Conservation (phyloP, 345 rosid genomes). For the Ceriops tagal region DNA sequence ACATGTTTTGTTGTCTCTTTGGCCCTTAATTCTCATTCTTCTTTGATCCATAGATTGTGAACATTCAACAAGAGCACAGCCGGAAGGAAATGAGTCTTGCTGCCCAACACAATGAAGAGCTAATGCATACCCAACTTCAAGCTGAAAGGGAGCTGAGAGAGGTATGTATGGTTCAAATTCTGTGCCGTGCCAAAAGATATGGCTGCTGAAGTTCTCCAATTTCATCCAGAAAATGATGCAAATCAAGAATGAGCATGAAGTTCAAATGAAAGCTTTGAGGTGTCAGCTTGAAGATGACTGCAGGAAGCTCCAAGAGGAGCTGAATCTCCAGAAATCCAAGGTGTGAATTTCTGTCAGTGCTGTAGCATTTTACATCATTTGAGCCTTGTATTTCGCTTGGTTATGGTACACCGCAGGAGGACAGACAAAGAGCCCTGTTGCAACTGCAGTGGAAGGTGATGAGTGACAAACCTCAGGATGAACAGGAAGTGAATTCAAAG, state of each 20-base stretch:
- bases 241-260: slow-evolving; percentile 69
- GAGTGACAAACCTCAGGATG: slow-evolving; percentile 74
- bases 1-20: neutral
- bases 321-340: slow-evolving; percentile 69
- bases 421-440: slow-evolving; percentile 76
- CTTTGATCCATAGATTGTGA: slow-evolving; percentile 36
- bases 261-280: slow-evolving; percentile 60
- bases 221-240: slow-evolving; percentile 45
- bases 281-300: slow-evolving; percentile 75
- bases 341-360: slow-evolving; percentile 30
- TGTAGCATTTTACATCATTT: slow-evolving; percentile 10
- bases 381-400: slow-evolving; percentile 1
- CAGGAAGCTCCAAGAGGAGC: slow-evolving; percentile 62
- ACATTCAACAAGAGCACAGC: slow-evolving; percentile 52
- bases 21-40: slow-evolving; percentile 10
- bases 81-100: slow-evolving; percentile 56
- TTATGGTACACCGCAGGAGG: slow-evolving; percentile 50
- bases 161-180: slow-evolving; percentile 31
- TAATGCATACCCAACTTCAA: slow-evolving; percentile 55
- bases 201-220: slow-evolving; percentile 7
- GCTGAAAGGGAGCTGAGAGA: slow-evolving; percentile 71
- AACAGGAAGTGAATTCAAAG: slow-evolving; percentile 69
- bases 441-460: slow-evolving; percentile 92
- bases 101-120: slow-evolving; percentile 56
- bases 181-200: neutral